Base-by-base conservation (phyloP, 2,329 filamentous ascomycete species). In the Phaeoacremonium minimum region DNA sequence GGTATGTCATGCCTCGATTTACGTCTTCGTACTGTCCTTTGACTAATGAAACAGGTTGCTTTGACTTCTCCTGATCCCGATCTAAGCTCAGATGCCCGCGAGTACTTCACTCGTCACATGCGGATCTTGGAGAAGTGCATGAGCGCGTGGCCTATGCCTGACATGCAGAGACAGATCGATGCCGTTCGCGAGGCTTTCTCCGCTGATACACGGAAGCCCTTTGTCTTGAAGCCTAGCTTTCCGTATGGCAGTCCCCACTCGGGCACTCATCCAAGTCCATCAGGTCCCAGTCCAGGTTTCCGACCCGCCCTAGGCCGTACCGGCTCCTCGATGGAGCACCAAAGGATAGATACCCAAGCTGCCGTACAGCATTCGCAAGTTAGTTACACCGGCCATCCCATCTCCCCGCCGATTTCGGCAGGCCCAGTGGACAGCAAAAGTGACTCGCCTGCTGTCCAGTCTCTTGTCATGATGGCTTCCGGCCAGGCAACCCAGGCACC, bases 81-180 rank as follows among this genome's bases (percentile, higher is more conserved):
- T 28, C 76, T 95, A 39, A 90, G 93, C 55, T 69, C 73, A 1
- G 88, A 95, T 57, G 87, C 91, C 6, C 77, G 87, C 19, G 85
- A 91, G 43, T 97, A 85, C 56, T 97, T 97, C 53, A 85, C 87
- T 3, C 77, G 91, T 32, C 90, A 96, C 51, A 96, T 97, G 91
- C 81, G 90, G 37, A 83, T 97, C 26, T 69, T 97, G 40, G 91
- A 97, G 58, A 83, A 80, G 46, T 93, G 89, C 49, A 86, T 87
- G 55, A 73, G 76, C 7, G 80, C 82, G 5, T 94, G 87, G 85
- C 85, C 87, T 3, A 88, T 94, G 76, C 84, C 86, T 3, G 90
- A 96, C 50, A 85, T 95, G 64, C 83, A 94, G 56, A 83, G 81
- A 36, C 89, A 96, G 59, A 88, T 97, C 46, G 84, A 96, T 54